phyloP scores from a whole-genome alignment of 305 asterid genomes.

The Ruellia speciosa region DNA sequence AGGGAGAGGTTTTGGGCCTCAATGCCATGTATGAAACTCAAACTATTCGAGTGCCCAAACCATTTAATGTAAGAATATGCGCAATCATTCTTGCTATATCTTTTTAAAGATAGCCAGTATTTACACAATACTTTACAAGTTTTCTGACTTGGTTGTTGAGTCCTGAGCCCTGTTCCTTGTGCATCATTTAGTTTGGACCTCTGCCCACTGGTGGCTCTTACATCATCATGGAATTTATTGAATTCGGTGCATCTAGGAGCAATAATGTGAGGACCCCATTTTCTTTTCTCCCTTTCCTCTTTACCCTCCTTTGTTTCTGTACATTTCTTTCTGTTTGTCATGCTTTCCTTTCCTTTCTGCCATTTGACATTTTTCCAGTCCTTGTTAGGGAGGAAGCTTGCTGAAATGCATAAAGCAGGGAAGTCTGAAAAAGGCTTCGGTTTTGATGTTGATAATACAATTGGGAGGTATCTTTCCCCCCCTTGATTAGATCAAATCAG shows the following conservation, averaged over 20 bases:
- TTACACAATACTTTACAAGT: neutral
- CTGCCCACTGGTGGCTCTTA: slow-evolving; percentile 90
- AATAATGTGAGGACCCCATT: slow-evolving; percentile 54
- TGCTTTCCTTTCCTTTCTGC: slow-evolving; percentile 21
- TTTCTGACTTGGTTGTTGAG: slow-evolving; percentile 1
- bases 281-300: slow-evolving; percentile 1
- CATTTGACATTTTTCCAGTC: slow-evolving; percentile 36
- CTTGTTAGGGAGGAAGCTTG: slow-evolving; percentile 93
- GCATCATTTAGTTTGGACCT: slow-evolving; percentile 53
- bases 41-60: slow-evolving; percentile 81
- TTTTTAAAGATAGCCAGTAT: slow-evolving; percentile 4
- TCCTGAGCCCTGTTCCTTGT: slow-evolving; percentile 5
- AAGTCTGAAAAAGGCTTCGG: slow-evolving; percentile 79
- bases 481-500: neutral
- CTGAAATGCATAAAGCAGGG: slow-evolving; percentile 90
- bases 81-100: slow-evolving; percentile 2
- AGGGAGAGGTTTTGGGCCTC: slow-evolving; percentile 92
- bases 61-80: slow-evolving; percentile 51
- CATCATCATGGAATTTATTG: slow-evolving; percentile 85
- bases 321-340: slow-evolving; percentile 13
- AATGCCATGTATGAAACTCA: slow-evolving; percentile 77
- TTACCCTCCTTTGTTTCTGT: neutral
- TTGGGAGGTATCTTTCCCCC: slow-evolving; percentile 60
- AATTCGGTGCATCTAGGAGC: slow-evolving; percentile 72
- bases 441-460: slow-evolving; percentile 79